Evolutionary conservation across 306 rosid genomes (phyloP), one percentile per base, ranked within the genome.

Genomic region (Sicyos edulis): DNA sequence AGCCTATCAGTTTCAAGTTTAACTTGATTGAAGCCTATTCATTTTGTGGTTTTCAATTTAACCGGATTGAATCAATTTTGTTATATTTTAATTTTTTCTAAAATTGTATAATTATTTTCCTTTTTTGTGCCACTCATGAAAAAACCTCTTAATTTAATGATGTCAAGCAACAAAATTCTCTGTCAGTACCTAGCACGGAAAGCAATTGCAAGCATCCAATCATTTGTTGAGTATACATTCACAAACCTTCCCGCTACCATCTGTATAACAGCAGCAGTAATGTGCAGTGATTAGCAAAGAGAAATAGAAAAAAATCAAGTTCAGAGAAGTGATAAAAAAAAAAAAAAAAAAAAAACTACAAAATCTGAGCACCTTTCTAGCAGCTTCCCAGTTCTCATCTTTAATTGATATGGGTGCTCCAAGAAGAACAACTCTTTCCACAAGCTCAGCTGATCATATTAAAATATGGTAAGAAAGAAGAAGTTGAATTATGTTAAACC

Each of bases 211-310:
- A 83, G 87, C 44, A 75, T 83, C 87, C 87, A 83, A 76, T 83
- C 87, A 45, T 78, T 83, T 56, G 87, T 78, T 8, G 87, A 80
- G 62, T 80, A 83, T 10, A 76, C 84, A 37, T 83, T 83, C 68
- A 80, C 84, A 70, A 83, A 83, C 74, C 87, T 78, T 80, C 87
- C 87, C 8, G 87, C 84, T 50, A 83, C 87, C 87, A 83, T 80
- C 87, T 83, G 73, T 70, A 75, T 7, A 72, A 47, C 20, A 77
- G 67, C 32, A 74, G 51, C 72, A 65, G 73, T 56, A 60, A 60
- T 9, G 50, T 45, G 69, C 45, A 74, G 7, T 37, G 7, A 69
- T 20, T 13, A 47, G 53, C 13, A 0, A 47, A 47, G 56, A 59
- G 56, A 57, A 44, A 47, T 12, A 12, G 20, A 45, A 0, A 8